These are phyloP conservation scores for Fusarium floridanum DNA, from an alignment of 2,329 filamentous ascomycete species.

Conservation along the genomic window DNA sequence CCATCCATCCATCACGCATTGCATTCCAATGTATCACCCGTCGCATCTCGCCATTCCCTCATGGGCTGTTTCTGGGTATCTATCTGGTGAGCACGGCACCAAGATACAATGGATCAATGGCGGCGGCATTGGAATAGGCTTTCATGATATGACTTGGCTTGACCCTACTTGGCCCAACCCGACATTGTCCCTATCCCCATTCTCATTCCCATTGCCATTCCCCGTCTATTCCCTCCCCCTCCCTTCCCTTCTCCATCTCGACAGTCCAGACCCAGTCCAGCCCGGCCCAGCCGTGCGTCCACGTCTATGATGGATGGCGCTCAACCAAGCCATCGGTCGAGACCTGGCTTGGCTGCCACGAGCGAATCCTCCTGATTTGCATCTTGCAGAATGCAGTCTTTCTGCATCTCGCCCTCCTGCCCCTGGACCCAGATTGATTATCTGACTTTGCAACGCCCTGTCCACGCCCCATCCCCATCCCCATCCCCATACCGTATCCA, in stretches of 20 bases:
- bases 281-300: constrained; percentile 30
- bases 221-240: constrained; percentile 21
- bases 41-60: neutral
- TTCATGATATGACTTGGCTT: neutral
- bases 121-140: neutral
- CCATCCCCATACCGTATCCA: neutral
- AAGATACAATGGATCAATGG: neutral
- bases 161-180: neutral
- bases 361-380: constrained; percentile 33
- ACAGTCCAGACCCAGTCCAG: constrained; percentile 24
- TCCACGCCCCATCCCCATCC: neutral
- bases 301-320: constrained; percentile 7
- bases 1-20: neutral
- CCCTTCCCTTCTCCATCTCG: constrained; percentile 2
- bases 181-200: neutral
- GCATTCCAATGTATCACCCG: constrained; percentile 3
- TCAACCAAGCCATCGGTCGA: constrained; percentile 37
- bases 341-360: constrained; percentile 33
- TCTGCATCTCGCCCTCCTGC: neutral
- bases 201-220: constrained; percentile 25
- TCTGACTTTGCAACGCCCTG: neutral
- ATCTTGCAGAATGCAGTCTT: constrained; percentile 31
- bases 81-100: neutral
- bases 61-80: neutral
- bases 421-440: constrained; percentile 17